Evolutionary conservation across 1,284 basidiomycete species (phyloP).

Genomic region (Ustilago sp.): DNA sequence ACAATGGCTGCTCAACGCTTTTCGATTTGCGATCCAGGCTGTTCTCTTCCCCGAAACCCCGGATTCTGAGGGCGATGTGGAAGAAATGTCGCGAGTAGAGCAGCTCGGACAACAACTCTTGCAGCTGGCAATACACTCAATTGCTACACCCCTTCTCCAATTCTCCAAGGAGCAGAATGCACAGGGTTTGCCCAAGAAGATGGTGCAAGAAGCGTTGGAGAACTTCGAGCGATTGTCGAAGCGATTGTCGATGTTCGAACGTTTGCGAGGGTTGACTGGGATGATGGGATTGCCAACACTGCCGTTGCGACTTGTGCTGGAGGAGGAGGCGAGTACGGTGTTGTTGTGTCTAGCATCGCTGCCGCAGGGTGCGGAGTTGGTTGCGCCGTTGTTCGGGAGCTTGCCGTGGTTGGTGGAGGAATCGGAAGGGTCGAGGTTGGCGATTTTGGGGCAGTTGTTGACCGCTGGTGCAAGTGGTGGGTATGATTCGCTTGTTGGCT

Average conservation of each 20-base stretch:
- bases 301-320: constrained; percentile 23
- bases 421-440: constrained; percentile 4
- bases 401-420: constrained; percentile 19
- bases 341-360: constrained; percentile 34
- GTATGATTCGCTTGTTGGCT: constrained; percentile 14
- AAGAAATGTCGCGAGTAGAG: constrained; percentile 7
- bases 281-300: constrained; percentile 16
- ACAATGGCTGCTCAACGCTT: constrained; percentile 33
- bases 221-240: constrained; percentile 13
- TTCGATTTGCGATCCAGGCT: constrained; percentile 32
- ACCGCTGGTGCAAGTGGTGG: background rate
- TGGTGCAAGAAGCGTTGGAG: background rate
- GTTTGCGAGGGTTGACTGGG: constrained; percentile 2
- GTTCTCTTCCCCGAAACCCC: constrained; percentile 16
- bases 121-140: constrained; percentile 30
- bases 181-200: background rate
- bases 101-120: constrained; percentile 40
- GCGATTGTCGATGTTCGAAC: constrained; percentile 15
- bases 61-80: background rate
- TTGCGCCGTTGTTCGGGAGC: constrained; percentile 17
- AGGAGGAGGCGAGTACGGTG: constrained; percentile 12
- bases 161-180: constrained; percentile 3
- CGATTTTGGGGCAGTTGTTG: constrained; percentile 24
- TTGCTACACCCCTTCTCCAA: constrained; percentile 17
- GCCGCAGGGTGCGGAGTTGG: constrained; percentile 10